These are phyloP conservation scores for Nicotiana benthamiana DNA, from an alignment of 257 asterid genomes.

Conservation along the genomic window DNA sequence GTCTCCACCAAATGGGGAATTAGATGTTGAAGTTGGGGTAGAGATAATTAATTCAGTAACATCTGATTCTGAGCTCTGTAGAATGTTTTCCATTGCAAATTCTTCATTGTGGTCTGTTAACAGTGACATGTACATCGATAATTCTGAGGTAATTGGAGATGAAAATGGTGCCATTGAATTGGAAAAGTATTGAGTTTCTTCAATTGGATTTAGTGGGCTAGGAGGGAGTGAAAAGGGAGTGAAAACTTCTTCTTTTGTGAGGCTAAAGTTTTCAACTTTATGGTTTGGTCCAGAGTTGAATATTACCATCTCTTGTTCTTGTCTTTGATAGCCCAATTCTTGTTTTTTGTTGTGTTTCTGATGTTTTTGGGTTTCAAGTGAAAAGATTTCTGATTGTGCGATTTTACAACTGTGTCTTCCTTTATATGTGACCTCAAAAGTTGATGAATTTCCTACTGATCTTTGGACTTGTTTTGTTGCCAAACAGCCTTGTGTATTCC, in stretches of 20 bases:
- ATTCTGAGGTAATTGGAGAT: constrained; percentile 42
- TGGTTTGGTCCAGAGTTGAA: constrained; percentile 9
- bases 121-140: constrained; percentile 28
- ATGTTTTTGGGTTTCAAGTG: constrained; percentile 13
- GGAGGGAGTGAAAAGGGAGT: constrained; percentile 38
- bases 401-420: constrained; percentile 56
- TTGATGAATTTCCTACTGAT: constrained; percentile 40
- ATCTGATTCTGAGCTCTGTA: constrained; percentile 33
- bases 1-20: constrained; percentile 24
- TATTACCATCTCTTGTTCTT: not conserved
- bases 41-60: constrained; percentile 44
- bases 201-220: constrained; percentile 20
- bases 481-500: constrained; percentile 61
- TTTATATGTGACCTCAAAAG: constrained; percentile 49
- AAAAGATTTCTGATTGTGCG: not conserved
- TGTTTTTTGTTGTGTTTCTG: constrained; percentile 14
- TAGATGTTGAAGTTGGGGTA: constrained; percentile 32
- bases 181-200: constrained; percentile 17
- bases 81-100: constrained; percentile 17
- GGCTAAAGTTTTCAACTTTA: constrained; percentile 22
- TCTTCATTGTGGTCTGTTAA: constrained; percentile 25
- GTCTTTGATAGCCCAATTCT: constrained; percentile 10
- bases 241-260: constrained; percentile 14
- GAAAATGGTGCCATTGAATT: constrained; percentile 28
- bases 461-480: constrained; percentile 80